These are phyloP conservation scores for Kwoniella dendrophila DNA, from an alignment of 768 basidiomycete genomes.

Conservation along the genomic window DNA sequence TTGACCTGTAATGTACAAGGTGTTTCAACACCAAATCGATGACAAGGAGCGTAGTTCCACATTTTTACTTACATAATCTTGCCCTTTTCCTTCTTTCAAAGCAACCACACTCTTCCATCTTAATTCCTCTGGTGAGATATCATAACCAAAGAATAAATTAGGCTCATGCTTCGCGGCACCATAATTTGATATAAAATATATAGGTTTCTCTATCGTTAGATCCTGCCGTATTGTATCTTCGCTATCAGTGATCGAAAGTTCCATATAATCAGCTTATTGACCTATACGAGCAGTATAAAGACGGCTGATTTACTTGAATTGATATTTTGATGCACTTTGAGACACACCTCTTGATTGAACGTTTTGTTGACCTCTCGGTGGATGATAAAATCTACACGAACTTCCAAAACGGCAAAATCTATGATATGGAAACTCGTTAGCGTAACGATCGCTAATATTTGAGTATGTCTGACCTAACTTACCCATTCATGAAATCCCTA, in stretches of 20 bases:
- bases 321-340: conserved; percentile 12
- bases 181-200: conserved; percentile 78
- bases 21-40: not conserved
- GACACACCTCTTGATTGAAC: conserved; percentile 10
- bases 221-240: conserved; percentile 68
- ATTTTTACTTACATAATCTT: conserved; percentile 67
- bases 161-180: conserved; percentile 75
- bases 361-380: not conserved
- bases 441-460: not conserved
- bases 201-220: conserved; percentile 70
- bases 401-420: conserved; percentile 26
- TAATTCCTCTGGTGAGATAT: conserved; percentile 78
- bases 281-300: not conserved
- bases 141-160: conserved; percentile 66
- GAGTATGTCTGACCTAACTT: not conserved
- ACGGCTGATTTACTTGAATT: conserved; percentile 20
- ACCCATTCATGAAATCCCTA: conserved; percentile 24
- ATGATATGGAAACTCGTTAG: not conserved
- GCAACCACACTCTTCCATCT: conserved; percentile 68
- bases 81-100: conserved; percentile 61
- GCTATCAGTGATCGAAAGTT: conserved; percentile 56
- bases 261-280: not conserved
- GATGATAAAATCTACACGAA: conserved; percentile 22
- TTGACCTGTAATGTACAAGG: conserved; percentile 23
- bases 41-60: not conserved